These are phyloP conservation scores for Ogataea pilisensis DNA, from an alignment of 805 yeast species.

Conservation along the genomic window DNA sequence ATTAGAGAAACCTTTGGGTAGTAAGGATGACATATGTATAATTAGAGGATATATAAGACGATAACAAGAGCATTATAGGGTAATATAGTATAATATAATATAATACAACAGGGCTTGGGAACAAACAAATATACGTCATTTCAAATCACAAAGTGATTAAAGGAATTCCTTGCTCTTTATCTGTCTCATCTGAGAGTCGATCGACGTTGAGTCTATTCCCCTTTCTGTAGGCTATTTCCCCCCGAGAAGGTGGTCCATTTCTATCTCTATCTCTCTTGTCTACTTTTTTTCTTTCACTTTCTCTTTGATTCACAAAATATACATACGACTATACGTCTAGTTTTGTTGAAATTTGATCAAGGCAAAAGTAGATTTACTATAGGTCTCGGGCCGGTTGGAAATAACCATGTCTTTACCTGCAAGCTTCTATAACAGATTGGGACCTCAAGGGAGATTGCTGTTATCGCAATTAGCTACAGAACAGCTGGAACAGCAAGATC, in stretches of 20 bases:
- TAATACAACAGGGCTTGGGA: background rate
- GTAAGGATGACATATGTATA: slow-evolving; percentile 22
- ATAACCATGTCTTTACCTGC: background rate
- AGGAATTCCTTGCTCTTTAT: no score
- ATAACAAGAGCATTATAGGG: no score
- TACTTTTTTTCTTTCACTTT: no score
- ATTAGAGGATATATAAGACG: background rate
- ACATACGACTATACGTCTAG: no score
- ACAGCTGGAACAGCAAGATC: background rate
- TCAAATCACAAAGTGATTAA: no score
- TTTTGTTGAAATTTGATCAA: no score
- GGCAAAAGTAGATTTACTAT: no score
- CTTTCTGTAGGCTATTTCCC: background rate
- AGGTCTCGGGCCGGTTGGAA: no score
- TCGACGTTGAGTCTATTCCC: background rate
- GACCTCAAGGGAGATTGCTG: background rate
- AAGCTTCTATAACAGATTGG: background rate
- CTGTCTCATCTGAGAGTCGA: no score
- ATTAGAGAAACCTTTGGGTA: slow-evolving; percentile 30
- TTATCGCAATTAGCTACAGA: background rate
- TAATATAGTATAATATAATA: no score
- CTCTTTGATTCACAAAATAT: no score
- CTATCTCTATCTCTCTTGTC: background rate
- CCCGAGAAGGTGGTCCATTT: background rate
- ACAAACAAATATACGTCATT: no score